phyloP scores from a whole-genome alignment of 306 rosid genomes.

The Quillaja saponaria region DNA sequence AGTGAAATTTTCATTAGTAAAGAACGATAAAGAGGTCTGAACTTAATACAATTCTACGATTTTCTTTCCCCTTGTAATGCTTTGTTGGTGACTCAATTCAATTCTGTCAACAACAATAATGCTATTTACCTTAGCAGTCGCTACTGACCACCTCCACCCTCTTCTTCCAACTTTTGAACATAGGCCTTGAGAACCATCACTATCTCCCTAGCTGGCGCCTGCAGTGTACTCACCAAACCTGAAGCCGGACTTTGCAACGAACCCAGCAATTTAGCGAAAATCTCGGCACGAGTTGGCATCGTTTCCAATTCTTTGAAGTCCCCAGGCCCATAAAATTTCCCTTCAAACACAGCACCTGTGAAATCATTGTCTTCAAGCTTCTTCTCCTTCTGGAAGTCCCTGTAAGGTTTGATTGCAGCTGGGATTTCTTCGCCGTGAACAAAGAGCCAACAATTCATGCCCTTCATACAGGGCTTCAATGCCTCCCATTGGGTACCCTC shows the following conservation, averaged over 20 bases:
- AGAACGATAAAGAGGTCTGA: constrained; percentile 5
- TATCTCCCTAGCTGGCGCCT: constrained; percentile 84
- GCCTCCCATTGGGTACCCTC: constrained; percentile 85
- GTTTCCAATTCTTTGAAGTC: constrained; percentile 71
- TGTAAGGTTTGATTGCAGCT: constrained; percentile 72
- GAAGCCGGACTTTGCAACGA: constrained; percentile 68
- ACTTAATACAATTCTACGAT: constrained; percentile 24
- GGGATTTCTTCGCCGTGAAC: constrained; percentile 95
- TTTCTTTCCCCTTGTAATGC: background rate
- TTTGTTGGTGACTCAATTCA: background rate
- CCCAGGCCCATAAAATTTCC: constrained; percentile 74
- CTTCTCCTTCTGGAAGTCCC: constrained; percentile 83
- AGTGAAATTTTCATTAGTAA: constrained; percentile 14
- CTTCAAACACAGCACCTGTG: constrained; percentile 89
- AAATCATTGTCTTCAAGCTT: constrained; percentile 84
- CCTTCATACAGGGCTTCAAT: constrained; percentile 87
- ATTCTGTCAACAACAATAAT: constrained; percentile 22
- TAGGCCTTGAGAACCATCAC: constrained; percentile 75
- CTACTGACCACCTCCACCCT: constrained; percentile 44
- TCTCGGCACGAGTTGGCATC: constrained; percentile 75
- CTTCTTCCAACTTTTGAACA: constrained; percentile 68
- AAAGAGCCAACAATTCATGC: constrained; percentile 93
- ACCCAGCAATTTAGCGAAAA: constrained; percentile 75
- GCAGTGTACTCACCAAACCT: constrained; percentile 67
- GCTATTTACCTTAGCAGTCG: background rate